Evolutionary conservation across 2,329 filamentous ascomycete species (phyloP).

Genomic region (Parastagonospora nodorum): DNA sequence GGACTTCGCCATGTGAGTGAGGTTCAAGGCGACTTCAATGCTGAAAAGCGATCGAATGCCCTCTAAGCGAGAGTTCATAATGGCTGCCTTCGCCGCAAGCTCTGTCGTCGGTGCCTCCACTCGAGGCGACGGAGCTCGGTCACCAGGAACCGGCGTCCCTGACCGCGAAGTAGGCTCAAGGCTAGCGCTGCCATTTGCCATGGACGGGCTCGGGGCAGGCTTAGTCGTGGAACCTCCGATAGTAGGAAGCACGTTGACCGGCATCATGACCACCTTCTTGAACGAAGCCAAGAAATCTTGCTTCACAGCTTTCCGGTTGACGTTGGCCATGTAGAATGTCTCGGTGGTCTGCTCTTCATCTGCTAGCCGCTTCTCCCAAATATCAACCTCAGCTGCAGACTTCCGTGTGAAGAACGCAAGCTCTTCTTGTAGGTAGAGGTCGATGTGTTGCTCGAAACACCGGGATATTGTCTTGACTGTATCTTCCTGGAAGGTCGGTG

Average conservation of each 20-base stretch:
- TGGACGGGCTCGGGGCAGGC: constrained; percentile 27
- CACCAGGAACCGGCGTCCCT: constrained; percentile 46
- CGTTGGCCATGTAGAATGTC: constrained; percentile 93
- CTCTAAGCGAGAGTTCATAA: constrained; percentile 93
- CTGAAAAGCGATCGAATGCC: constrained; percentile 95
- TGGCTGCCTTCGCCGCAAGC: constrained; percentile 92
- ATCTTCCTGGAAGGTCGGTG: constrained; percentile 65
- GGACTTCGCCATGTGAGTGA: constrained; percentile 87
- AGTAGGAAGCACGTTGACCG: constrained; percentile 84
- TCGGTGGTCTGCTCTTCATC: constrained; percentile 91
- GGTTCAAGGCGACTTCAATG: constrained; percentile 88
- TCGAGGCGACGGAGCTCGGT: constrained; percentile 45
- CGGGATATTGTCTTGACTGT: constrained; percentile 70
- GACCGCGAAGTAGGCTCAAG: constrained; percentile 37
- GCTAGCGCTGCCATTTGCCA: constrained; percentile 31
- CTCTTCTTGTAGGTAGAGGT: constrained; percentile 90
- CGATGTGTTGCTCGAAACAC: constrained; percentile 91
- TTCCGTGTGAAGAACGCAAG: constrained; percentile 80
- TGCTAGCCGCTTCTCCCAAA: constrained; percentile 90
- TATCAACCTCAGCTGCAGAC: constrained; percentile 75
- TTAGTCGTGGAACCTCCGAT: constrained; percentile 54
- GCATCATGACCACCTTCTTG: constrained; percentile 99
- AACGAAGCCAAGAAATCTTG: constrained; percentile 95
- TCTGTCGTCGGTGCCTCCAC: constrained; percentile 82
- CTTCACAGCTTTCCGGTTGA: constrained; percentile 93